Evolutionary conservation across 2,329 filamentous ascomycete species (phyloP).

Genomic region (Colletotrichum karsti): DNA sequence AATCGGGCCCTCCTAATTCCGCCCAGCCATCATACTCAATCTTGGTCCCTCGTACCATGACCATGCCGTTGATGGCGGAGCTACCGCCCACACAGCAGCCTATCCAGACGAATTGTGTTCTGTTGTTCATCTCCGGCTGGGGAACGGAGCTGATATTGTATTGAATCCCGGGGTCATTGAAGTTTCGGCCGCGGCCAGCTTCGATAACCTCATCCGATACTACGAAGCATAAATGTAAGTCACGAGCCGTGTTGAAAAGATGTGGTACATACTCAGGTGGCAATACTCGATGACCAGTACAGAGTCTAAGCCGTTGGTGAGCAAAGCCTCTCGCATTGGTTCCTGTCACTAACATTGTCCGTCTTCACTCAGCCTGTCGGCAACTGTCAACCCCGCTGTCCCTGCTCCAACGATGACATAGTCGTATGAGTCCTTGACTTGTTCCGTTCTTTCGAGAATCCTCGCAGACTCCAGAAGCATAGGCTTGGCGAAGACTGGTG

Average conservation of each 20-base stretch:
- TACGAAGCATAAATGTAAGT: not conserved
- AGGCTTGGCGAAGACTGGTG: not conserved
- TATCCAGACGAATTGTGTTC: constrained; percentile 35
- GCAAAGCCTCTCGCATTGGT: fast-evolving
- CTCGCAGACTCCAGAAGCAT: not conserved
- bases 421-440: constrained; percentile 30
- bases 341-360: constrained; percentile 35
- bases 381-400: constrained; percentile 50
- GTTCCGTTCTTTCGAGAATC: not conserved
- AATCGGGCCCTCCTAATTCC: constrained; percentile 51
- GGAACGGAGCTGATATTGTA: constrained; percentile 38
- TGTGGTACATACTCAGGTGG: not conserved
- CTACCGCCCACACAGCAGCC: constrained; percentile 47
- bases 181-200: not conserved
- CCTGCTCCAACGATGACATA: constrained; percentile 52
- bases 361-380: constrained; percentile 41
- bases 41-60: constrained; percentile 43
- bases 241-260: fast-evolving
- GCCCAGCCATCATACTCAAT: constrained; percentile 54
- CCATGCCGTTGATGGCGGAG: constrained; percentile 48
- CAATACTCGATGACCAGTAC: constrained; percentile 28
- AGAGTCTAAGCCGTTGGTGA: constrained; percentile 5
- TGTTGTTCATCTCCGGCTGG: constrained; percentile 36
- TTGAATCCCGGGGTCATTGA: constrained; percentile 29
- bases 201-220: constrained; percentile 10